Evolutionary conservation across 1,139 yeast genomes (phyloP).

Genomic region (Kodamaea sp.): DNA sequence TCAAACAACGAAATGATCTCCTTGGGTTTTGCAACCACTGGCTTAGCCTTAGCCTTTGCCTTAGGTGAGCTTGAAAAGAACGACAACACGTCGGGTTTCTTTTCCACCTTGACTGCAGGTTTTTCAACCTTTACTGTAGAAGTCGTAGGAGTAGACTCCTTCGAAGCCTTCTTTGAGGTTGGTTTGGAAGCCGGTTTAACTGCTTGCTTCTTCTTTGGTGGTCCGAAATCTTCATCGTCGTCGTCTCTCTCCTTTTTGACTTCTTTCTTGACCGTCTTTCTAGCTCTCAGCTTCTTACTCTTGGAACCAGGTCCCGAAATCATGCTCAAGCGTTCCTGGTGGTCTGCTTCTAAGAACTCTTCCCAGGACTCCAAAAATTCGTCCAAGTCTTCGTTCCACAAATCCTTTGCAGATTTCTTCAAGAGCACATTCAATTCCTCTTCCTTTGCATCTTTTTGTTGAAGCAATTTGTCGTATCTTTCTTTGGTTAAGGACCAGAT

Average conservation of each 20-base stretch:
- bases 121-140: too few species aligned
- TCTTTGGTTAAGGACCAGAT: slow-evolving; percentile 93
- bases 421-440: slow-evolving; percentile 67
- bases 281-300: slow-evolving; percentile 28
- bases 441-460: slow-evolving; percentile 73
- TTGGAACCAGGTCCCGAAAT: slow-evolving; percentile 28
- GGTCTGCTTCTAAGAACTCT: slow-evolving; percentile 48
- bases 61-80: slow-evolving; percentile 18
- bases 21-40: slow-evolving; percentile 11
- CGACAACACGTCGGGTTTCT: slow-evolving; percentile 19
- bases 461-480: slow-evolving; percentile 75
- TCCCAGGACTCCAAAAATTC: slow-evolving; percentile 69
- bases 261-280: slow-evolving; percentile 19
- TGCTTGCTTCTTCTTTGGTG: slow-evolving; percentile 4
- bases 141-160: background rate
- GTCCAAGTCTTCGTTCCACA: slow-evolving; percentile 85
- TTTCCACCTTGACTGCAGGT: slow-evolving; percentile 9
- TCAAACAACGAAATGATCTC: slow-evolving; percentile 26
- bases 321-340: slow-evolving; percentile 31
- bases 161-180: background rate
- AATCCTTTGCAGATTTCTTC: slow-evolving; percentile 75
- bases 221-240: slow-evolving; percentile 14
- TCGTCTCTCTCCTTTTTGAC: slow-evolving; percentile 19
- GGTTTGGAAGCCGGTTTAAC: background rate
- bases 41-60: slow-evolving; percentile 9